Evolutionary conservation across 768 basidiomycete genomes (phyloP).

Genomic region (Amanita subjunquillea): DNA sequence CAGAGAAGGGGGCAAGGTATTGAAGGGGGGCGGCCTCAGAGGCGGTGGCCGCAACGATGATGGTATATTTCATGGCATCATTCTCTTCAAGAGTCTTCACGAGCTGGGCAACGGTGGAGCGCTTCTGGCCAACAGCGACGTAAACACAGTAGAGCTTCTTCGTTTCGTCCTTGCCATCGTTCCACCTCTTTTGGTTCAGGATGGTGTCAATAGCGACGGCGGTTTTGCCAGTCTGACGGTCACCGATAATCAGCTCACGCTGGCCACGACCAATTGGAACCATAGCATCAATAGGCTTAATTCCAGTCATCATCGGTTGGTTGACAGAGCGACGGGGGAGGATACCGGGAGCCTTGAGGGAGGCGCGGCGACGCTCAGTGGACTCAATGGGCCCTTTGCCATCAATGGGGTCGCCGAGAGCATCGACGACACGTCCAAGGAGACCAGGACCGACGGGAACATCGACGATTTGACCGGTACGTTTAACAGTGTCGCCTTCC

Average conservation of each 20-base stretch:
- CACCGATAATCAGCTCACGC: slow-evolving; percentile 99
- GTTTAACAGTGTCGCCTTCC: slow-evolving; percentile 99
- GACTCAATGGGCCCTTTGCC: slow-evolving; percentile 97
- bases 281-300: slow-evolving; percentile 99
- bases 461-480: slow-evolving; percentile 99
- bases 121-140: slow-evolving; percentile 98
- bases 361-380: slow-evolving; percentile 90
- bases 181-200: slow-evolving; percentile 99
- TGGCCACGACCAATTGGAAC: slow-evolving; percentile 99
- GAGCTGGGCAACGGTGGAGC: slow-evolving; percentile 98
- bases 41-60: slow-evolving; percentile 98
- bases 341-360: slow-evolving; percentile 98
- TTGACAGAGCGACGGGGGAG: slow-evolving; percentile 98
- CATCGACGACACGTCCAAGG: slow-evolving; percentile 98
- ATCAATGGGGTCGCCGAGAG: slow-evolving; percentile 99
- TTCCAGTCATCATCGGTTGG: slow-evolving; percentile 99
- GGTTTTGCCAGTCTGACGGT: slow-evolving; percentile 99
- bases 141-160: slow-evolving; percentile 99
- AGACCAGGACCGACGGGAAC: slow-evolving; percentile 96
- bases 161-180: slow-evolving; percentile 90
- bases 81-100: slow-evolving; percentile 99
- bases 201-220: slow-evolving; percentile 99
- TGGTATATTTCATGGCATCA: slow-evolving; percentile 99
- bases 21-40: slow-evolving; percentile 99
- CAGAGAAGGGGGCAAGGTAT: slow-evolving; percentile 99